Evolutionary conservation across 2,329 filamentous ascomycete genomes (phyloP).

Genomic region (Colletotrichum sp.): DNA sequence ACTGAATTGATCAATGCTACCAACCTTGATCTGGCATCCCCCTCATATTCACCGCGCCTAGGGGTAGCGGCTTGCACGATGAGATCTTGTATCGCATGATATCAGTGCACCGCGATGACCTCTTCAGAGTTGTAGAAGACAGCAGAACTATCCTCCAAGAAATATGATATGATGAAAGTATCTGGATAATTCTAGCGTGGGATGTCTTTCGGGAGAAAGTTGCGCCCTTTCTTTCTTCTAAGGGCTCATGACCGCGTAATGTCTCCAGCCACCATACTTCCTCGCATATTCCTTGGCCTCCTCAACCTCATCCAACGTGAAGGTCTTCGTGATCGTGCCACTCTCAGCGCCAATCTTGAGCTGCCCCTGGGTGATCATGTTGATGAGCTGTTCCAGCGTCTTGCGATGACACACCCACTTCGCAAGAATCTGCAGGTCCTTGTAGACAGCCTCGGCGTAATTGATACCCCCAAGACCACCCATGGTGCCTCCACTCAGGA

Average conservation of each 20-base stretch:
- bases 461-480: neutral
- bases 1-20: too few species aligned
- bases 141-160: too few species aligned
- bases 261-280: neutral
- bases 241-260: neutral
- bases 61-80: too few species aligned
- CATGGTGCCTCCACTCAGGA: neutral
- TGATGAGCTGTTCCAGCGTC: neutral
- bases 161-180: too few species aligned
- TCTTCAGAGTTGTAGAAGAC: too few species aligned
- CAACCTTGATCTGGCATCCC: too few species aligned
- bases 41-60: too few species aligned
- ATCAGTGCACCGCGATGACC: too few species aligned
- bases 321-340: neutral
- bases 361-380: neutral
- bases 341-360: neutral
- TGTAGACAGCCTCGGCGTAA: neutral
- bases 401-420: neutral
- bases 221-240: too few species aligned
- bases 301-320: accelerated
- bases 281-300: neutral
- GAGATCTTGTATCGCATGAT: too few species aligned
- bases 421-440: neutral
- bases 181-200: too few species aligned
- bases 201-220: too few species aligned